phyloP scores from a whole-genome alignment of 108 stramenopile species.

The Nannochloropsis granulata region DNA sequence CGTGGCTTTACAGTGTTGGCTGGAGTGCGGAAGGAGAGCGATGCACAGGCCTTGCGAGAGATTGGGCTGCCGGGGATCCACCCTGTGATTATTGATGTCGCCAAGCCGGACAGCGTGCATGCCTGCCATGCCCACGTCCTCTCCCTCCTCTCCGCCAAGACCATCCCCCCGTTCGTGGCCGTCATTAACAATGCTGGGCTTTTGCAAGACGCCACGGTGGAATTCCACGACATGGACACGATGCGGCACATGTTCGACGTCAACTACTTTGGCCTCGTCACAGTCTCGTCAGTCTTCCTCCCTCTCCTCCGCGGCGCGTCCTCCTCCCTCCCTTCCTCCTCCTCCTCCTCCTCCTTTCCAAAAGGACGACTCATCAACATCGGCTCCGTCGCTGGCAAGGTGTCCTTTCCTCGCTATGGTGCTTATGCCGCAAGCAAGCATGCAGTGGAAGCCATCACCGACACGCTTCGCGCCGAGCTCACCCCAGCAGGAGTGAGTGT shows the following conservation, averaged over 20 bases:
- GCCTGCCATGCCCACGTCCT: background rate
- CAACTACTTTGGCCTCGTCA: background rate
- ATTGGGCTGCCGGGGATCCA: background rate
- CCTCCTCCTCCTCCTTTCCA: background rate
- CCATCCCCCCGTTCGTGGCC: background rate
- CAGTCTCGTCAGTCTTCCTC: background rate
- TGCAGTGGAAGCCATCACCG: background rate
- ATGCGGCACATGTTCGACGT: background rate
- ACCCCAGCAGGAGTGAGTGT: background rate
- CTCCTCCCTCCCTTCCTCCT: background rate
- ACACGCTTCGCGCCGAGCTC: background rate
- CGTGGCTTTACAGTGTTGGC: background rate
- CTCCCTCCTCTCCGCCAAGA: background rate
- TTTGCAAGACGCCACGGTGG: background rate
- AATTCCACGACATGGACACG: background rate
- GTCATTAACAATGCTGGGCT: background rate
- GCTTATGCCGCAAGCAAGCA: background rate
- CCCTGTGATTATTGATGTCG: background rate
- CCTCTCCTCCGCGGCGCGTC: background rate
- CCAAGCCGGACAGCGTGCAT: background rate
- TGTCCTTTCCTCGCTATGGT: background rate
- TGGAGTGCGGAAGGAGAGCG: background rate
- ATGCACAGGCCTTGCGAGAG: background rate
- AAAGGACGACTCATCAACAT: background rate
- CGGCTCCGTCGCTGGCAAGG: background rate